Base-by-base conservation (phyloP, 306 rosid species). In the Fragaria ananassa region DNA sequence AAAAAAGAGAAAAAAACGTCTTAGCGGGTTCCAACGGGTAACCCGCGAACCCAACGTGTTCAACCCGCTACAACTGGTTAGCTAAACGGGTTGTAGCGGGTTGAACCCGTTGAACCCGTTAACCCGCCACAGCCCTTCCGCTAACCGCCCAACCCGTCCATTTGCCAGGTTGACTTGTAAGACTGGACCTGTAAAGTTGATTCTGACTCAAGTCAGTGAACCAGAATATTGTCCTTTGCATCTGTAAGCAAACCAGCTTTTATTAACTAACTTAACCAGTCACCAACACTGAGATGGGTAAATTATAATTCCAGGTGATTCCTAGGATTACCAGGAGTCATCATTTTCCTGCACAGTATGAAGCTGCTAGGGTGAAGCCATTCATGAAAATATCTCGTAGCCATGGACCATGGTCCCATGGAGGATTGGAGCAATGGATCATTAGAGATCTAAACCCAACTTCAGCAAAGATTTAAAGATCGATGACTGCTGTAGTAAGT, bases 171-270 rank as follows among this genome's bases (percentile, higher is more conserved):
- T n/a, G n/a, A n/a, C 67, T 53, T 72, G 21, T 12, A 41, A 39
- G 68, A 73, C 27, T 8, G 41, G 65, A 54, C 42, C 42, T 62
- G 10, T 62, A 62, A 62, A 35, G 7, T 54, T 4, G 35, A 72
- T 8, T 71, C 77, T 3, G 70, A 60, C 46, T 44, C 69, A 44
- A 57, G 57, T 15, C 68, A 58, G 56, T 42, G 15, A 18, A 72
- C 47, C 70, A 64, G 45, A 29, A 35, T 12, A 19, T 51, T 54
- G 12, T 34, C 39, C 19, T 57, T 71, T 49, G 47, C 42, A 50
- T 49, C 15, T 8, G 25, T 35, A 53, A 53, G 63, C 56, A 57
- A 8, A 63, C 23, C 6, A 56, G 25, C 23, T 5, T 11, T 46
- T 44, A 44, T 13, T 44, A 13, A 25, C 47, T 44, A 13, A 25